Percentiles rank a stretch among this genome's conserved stretches.
Conservation (phyloP, 176 grass and related monocot genomes). For the Rhynchospora pubera region DNA sequence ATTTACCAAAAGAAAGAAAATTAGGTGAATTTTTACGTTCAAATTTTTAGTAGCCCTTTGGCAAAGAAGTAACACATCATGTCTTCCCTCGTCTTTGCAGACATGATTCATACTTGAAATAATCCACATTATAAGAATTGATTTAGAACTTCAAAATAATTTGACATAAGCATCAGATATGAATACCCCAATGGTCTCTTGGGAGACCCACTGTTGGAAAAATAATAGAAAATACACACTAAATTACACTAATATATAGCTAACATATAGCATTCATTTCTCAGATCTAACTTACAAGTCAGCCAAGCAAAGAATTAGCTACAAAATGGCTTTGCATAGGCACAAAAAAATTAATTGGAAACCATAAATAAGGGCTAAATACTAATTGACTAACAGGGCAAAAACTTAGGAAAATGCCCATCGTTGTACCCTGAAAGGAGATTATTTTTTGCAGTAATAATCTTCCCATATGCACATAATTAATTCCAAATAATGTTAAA, state of each 20-base stretch:
- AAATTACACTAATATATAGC: constrained; percentile 18
- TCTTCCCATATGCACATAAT: constrained; percentile 21
- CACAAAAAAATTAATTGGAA: constrained; percentile 10
- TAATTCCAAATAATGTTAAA: neutral
- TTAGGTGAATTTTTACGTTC: too few relatives aligned
- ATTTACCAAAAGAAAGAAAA: too few relatives aligned
- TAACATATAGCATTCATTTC: constrained; percentile 5
- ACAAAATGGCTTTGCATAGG: constrained; percentile 24
- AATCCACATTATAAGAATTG: neutral
- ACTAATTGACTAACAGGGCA: constrained; percentile 15
- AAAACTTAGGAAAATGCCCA: constrained; percentile 15
- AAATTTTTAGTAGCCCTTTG: too few relatives aligned
- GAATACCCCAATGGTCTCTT: constrained; percentile 8
- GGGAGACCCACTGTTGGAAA: neutral
- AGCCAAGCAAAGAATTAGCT: constrained; percentile 20
- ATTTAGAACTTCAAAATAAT: neutral
- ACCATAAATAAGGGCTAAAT: constrained; percentile 13
- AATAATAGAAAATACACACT: neutral
- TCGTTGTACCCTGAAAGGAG: constrained; percentile 5
- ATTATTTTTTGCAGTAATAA: constrained; percentile 13
- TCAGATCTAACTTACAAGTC: constrained; percentile 12
- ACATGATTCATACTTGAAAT: neutral
- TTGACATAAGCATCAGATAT: neutral
- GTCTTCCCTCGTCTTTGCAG: neutral
- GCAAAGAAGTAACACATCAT: neutral